phyloP scores from a whole-genome alignment of 2,329 filamentous ascomycete species.

The Leptographium galeiforme region DNA sequence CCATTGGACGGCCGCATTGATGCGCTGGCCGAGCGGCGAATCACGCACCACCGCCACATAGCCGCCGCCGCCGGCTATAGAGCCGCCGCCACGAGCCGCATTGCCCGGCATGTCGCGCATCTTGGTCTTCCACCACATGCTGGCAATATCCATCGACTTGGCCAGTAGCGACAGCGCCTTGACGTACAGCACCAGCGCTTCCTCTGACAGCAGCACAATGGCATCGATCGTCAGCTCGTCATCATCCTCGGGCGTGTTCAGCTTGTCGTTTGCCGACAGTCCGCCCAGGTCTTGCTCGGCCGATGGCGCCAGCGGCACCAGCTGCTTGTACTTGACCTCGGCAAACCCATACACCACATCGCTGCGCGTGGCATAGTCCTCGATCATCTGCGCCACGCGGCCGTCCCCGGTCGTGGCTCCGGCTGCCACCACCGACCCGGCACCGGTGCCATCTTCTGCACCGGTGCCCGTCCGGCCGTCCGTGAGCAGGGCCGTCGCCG shows the following conservation, averaged over 20 bases:
- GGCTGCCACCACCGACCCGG: constrained; percentile 21
- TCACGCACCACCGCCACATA: constrained; percentile 26
- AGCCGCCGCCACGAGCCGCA: not conserved
- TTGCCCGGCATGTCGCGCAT: constrained; percentile 43
- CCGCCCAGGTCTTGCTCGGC: constrained; percentile 58
- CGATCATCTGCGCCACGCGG: constrained; percentile 65
- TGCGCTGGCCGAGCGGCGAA: constrained; percentile 49
- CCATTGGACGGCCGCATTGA: constrained; percentile 95
- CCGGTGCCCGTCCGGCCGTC: constrained; percentile 7
- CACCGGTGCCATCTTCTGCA: constrained; percentile 11
- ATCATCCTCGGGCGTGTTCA: constrained; percentile 45
- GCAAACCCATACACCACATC: constrained; percentile 97
- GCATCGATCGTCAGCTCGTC: constrained; percentile 76
- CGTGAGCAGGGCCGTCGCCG: constrained; percentile 5
- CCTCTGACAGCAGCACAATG: constrained; percentile 75
- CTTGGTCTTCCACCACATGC: constrained; percentile 78
- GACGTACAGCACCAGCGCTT: constrained; percentile 89
- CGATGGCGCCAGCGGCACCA: constrained; percentile 79
- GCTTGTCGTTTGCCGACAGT: constrained; percentile 34
- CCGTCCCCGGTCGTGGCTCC: constrained; percentile 63
- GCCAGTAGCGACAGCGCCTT: constrained; percentile 83
- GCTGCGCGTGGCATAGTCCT: constrained; percentile 83
- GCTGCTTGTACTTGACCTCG: constrained; percentile 95
- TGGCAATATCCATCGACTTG: constrained; percentile 91
- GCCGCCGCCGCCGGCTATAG: constrained; percentile 9